A percentile compares a stretch with the other conserved stretches of the same genome.
Evolutionary conservation across 2,329 filamentous ascomycete genomes (phyloP).

Genomic region (Elsinoe arachidis): DNA sequence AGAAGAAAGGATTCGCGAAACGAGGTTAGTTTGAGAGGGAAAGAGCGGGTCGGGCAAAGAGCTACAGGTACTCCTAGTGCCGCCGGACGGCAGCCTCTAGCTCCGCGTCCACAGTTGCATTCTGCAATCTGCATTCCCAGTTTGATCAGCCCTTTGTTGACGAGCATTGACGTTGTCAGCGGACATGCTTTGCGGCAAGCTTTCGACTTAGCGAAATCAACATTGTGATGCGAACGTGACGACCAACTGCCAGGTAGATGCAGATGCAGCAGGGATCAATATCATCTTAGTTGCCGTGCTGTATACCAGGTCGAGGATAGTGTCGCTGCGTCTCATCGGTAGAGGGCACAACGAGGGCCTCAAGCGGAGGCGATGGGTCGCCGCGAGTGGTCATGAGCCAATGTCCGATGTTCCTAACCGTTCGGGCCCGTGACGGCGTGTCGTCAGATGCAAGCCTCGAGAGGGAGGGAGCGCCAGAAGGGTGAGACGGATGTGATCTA

Average conservation of each 20-base stretch:
- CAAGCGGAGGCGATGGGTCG: background rate
- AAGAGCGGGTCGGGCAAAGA: background rate
- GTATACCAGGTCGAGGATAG: constrained; percentile 2
- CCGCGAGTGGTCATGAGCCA: background rate
- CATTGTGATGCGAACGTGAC: background rate
- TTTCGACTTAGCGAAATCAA: background rate
- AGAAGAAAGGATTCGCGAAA: background rate
- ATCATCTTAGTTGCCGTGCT: background rate
- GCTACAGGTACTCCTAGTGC: background rate
- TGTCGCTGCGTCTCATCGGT: background rate
- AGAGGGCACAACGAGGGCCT: background rate
- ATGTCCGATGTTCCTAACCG: background rate
- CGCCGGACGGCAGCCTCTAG: too few species aligned
- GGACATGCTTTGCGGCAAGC: background rate
- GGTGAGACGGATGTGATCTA: constrained; percentile 8
- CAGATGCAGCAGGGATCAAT: background rate
- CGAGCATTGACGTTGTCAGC: background rate
- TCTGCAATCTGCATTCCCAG: too few species aligned
- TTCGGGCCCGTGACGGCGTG: background rate
- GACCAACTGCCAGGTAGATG: background rate
- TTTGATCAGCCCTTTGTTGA: background rate
- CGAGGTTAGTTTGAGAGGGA: background rate
- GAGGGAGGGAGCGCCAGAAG: background rate
- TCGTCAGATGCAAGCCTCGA: constrained; percentile 4
- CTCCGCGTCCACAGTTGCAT: too few species aligned